Percentiles rank a stretch among this genome's conserved stretches.
These are phyloP conservation scores for Allium sativum DNA, from an alignment of 106 monocot species.

Conservation along the genomic window DNA sequence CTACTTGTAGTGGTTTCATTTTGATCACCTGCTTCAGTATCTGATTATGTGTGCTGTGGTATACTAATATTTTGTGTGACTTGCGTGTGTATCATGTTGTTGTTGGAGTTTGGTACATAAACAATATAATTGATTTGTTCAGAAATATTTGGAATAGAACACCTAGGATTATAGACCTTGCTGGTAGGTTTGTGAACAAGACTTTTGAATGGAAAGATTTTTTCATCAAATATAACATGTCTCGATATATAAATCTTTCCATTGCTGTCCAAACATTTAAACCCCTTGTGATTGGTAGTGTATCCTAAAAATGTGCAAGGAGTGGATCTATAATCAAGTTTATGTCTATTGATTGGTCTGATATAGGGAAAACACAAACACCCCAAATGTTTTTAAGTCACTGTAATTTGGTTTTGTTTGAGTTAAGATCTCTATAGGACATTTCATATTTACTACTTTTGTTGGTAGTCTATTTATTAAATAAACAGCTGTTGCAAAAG, in stretches of 20 bases:
- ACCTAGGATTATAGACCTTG: too few relatives aligned
- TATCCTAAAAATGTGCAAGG: not conserved
- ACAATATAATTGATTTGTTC: too few relatives aligned
- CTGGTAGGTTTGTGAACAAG: too few relatives aligned
- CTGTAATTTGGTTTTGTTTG: not conserved
- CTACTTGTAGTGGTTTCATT: too few relatives aligned
- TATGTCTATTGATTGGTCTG: not conserved
- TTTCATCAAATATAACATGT: not conserved
- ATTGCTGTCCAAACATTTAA: too few relatives aligned
- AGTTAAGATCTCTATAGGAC: not conserved
- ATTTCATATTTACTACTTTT: not conserved
- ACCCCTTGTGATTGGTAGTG: not conserved
- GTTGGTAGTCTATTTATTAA: not conserved
- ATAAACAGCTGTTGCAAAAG: not conserved
- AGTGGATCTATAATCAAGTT: not conserved
- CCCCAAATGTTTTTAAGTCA: not conserved
- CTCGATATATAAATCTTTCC: not conserved
- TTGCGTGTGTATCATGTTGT: too few relatives aligned
- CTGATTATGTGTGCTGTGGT: too few relatives aligned
- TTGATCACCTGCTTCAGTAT: too few relatives aligned
- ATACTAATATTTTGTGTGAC: too few relatives aligned
- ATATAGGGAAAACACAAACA: not conserved
- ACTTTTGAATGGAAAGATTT: too few relatives aligned
- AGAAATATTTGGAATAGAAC: too few relatives aligned
- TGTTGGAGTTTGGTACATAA: too few relatives aligned